phyloP scores from a whole-genome alignment of 257 asterid genomes.

The Osmanthus fragrans region DNA sequence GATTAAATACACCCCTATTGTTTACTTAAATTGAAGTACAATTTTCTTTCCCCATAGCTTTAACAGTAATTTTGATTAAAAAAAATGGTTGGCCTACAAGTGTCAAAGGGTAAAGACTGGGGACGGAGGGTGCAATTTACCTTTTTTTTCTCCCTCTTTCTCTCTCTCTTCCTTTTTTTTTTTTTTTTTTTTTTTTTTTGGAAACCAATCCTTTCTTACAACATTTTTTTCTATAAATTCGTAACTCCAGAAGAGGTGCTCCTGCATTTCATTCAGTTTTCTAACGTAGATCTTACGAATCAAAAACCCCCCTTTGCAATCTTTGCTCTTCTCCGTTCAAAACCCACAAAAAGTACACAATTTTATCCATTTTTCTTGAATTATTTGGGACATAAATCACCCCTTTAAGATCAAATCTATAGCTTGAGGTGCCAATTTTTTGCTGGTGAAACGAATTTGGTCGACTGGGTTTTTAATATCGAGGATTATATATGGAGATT shows the following conservation, averaged over 20 bases:
- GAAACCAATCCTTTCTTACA: not conserved
- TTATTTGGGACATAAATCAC: not conserved
- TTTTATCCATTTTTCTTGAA: not conserved
- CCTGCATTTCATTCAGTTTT: not conserved
- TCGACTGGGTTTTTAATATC: constrained; percentile 25
- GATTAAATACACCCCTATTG: no score
- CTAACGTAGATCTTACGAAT: not conserved
- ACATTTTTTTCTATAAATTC: not conserved
- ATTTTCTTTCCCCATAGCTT: no score
- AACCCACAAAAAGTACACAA: not conserved
- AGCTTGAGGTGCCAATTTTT: not conserved
- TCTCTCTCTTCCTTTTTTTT: no score
- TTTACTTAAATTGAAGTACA: no score
- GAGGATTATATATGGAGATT: constrained; percentile 49
- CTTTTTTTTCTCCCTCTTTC: no score
- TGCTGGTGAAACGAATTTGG: constrained; percentile 1
- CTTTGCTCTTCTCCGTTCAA: not conserved
- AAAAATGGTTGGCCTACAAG: not conserved
- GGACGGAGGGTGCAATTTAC: not conserved
- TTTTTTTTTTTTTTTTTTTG: no score
- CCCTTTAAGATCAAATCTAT: constrained; percentile 12
- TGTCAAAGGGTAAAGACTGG: not conserved
- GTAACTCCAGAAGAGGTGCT: not conserved
- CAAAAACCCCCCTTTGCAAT: not conserved
- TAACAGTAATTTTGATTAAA: no score